A percentile compares a stretch with the other conserved stretches of the same genome.
phyloP scores from a whole-genome alignment of 148 eudicot species.

The Bassia scoparia region DNA sequence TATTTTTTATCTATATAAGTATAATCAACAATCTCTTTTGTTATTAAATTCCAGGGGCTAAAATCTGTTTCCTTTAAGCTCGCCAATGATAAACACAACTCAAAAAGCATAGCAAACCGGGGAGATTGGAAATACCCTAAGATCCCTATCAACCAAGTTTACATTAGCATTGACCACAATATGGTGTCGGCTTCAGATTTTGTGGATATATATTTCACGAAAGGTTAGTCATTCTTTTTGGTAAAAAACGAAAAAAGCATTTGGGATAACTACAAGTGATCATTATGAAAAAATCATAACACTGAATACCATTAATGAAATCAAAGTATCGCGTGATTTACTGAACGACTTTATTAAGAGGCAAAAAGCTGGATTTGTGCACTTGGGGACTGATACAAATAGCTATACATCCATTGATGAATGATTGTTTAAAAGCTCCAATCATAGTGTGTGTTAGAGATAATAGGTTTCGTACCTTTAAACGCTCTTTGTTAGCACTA shows the following conservation, averaged over 20 bases:
- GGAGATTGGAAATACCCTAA: slow-evolving; percentile 10
- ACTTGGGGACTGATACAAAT: slow-evolving; percentile 5
- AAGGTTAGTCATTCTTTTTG: background rate
- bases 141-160: too few species aligned
- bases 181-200: too few species aligned
- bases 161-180: too few species aligned
- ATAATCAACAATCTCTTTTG: background rate
- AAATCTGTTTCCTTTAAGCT: background rate
- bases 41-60: slow-evolving; percentile 10
- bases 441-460: slow-evolving; percentile 3
- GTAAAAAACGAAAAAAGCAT: background rate
- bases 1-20: background rate
- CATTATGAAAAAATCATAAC: slow-evolving; percentile 7
- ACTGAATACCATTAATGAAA: background rate
- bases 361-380: background rate
- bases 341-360: background rate
- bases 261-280: background rate
- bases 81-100: background rate
- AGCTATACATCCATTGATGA: slow-evolving; percentile 1
- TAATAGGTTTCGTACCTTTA: background rate
- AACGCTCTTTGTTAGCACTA: background rate
- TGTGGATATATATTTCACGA: too few species aligned
- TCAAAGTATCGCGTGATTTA: too few species aligned
- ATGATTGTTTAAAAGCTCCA: background rate
- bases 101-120: too few species aligned